A percentile compares a stretch with the other conserved stretches of the same genome.
Evolutionary conservation across 1,139 yeast species (phyloP).

Genomic region (Lodderomyces orthopsilosis): DNA sequence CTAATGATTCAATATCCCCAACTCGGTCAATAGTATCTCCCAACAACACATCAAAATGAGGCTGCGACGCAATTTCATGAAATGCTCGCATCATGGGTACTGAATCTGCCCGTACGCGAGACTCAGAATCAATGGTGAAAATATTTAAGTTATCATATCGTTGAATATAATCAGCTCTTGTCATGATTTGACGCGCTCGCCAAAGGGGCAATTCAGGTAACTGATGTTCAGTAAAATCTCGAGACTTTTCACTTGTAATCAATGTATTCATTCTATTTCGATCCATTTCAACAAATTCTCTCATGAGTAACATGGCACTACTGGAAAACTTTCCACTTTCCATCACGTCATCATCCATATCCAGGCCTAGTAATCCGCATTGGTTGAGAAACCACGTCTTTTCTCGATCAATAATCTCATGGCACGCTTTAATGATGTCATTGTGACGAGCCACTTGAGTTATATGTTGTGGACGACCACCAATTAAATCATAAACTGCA

Average conservation of each 20-base stretch:
- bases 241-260: constrained; percentile 20
- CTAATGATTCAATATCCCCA: constrained; percentile 71
- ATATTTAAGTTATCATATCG: constrained; percentile 71
- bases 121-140: constrained; percentile 73
- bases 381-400: constrained; percentile 85
- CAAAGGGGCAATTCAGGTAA: constrained; percentile 77
- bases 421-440: constrained; percentile 64
- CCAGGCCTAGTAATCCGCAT: constrained; percentile 72
- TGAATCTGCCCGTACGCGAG: constrained; percentile 76
- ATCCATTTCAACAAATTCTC: constrained; percentile 72
- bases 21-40: constrained; percentile 71
- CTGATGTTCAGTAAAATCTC: constrained; percentile 39
- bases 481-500: constrained; percentile 65
- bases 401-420: constrained; percentile 70
- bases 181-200: constrained; percentile 85
- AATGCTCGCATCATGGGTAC: constrained; percentile 91
- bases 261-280: constrained; percentile 32
- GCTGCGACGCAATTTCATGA: constrained; percentile 70
- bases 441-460: constrained; percentile 68
- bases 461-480: constrained; percentile 83
- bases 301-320: constrained; percentile 74
- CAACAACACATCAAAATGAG: constrained; percentile 68
- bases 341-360: constrained; percentile 89
- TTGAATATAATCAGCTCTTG: constrained; percentile 78
- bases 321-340: constrained; percentile 77